These are phyloP conservation scores for Halenospora varia DNA, from an alignment of 495 filamentous ascomycete genomes.

Conservation along the genomic window DNA sequence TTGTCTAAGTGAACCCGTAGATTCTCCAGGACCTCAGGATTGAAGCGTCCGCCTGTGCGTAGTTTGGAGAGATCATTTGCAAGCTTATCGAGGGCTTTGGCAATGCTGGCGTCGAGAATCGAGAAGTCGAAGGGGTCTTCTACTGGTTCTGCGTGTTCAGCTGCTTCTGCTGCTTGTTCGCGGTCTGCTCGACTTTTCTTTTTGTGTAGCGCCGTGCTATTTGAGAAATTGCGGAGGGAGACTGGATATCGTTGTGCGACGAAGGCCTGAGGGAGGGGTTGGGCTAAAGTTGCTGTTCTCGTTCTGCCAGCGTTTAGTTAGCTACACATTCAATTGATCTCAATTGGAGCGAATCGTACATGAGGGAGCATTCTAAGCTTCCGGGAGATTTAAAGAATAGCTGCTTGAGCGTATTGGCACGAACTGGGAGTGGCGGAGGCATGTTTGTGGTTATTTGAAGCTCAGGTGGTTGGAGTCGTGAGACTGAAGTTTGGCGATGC, in stretches of 20 bases:
- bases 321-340: neutral
- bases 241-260: slow-evolving; percentile 13
- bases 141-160: neutral
- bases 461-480: neutral
- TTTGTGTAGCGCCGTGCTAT: slow-evolving; percentile 17
- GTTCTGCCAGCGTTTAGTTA: neutral
- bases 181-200: slow-evolving; percentile 21
- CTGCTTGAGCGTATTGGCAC: slow-evolving; percentile 10
- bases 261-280: slow-evolving; percentile 2
- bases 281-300: neutral
- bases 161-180: slow-evolving; percentile 15
- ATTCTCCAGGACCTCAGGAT: slow-evolving; percentile 60
- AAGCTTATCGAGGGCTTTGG: slow-evolving; percentile 49
- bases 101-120: slow-evolving; percentile 56
- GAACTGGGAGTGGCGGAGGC: slow-evolving; percentile 10
- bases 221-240: slow-evolving; percentile 24
- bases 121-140: slow-evolving; percentile 66
- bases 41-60: slow-evolving; percentile 62
- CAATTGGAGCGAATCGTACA: neutral
- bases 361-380: too few species aligned
- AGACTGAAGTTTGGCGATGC: neutral
- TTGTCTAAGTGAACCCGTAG: slow-evolving; percentile 59
- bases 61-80: slow-evolving; percentile 63
- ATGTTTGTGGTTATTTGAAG: slow-evolving; percentile 5
- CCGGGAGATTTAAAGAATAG: too few species aligned